These are phyloP conservation scores for Saccharomycopsis synnaedendra DNA, from an alignment of 805 yeast genomes.

Conservation along the genomic window DNA sequence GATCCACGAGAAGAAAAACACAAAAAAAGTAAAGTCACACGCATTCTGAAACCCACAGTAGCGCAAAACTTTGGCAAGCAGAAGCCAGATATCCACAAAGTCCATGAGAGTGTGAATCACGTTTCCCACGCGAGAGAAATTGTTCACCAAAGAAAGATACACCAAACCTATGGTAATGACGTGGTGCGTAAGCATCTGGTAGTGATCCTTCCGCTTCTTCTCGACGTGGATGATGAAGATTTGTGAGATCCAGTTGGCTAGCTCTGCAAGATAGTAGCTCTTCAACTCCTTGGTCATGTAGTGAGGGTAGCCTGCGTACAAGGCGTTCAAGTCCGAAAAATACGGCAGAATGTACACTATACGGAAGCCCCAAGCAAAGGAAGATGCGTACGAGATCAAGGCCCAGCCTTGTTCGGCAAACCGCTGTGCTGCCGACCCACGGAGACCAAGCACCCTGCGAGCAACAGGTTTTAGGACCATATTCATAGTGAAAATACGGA, in stretches of 20 bases:
- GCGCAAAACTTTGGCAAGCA: constrained; percentile 66
- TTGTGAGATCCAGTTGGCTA: constrained; percentile 78
- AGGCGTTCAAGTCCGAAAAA: constrained; percentile 41
- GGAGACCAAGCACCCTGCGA: constrained; percentile 27
- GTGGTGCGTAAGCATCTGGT: constrained; percentile 84
- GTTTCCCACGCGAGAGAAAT: constrained; percentile 71
- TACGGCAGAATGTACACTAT: constrained; percentile 50
- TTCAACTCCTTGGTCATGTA: constrained; percentile 49
- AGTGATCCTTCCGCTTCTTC: constrained; percentile 67
- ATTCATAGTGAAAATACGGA: constrained; percentile 52
- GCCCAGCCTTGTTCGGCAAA: constrained; percentile 88
- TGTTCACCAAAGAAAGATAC: constrained; percentile 60
- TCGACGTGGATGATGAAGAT: constrained; percentile 68
- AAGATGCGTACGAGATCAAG: constrained; percentile 41
- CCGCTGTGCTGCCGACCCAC: constrained; percentile 43
- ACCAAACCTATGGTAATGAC: constrained; percentile 63
- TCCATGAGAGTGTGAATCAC: constrained; percentile 74
- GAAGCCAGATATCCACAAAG: constrained; percentile 59
- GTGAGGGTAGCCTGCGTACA: constrained; percentile 62
- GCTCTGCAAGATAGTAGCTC: constrained; percentile 56
- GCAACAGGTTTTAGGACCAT: constrained; percentile 50
- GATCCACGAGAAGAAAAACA: constrained; percentile 63
- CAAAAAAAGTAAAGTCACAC: constrained; percentile 61
- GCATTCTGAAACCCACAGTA: constrained; percentile 48
- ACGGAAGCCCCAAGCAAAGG: constrained; percentile 46